Evolutionary conservation across 345 rosid species (phyloP).

Genomic region (Hibiscus tridactylites): DNA sequence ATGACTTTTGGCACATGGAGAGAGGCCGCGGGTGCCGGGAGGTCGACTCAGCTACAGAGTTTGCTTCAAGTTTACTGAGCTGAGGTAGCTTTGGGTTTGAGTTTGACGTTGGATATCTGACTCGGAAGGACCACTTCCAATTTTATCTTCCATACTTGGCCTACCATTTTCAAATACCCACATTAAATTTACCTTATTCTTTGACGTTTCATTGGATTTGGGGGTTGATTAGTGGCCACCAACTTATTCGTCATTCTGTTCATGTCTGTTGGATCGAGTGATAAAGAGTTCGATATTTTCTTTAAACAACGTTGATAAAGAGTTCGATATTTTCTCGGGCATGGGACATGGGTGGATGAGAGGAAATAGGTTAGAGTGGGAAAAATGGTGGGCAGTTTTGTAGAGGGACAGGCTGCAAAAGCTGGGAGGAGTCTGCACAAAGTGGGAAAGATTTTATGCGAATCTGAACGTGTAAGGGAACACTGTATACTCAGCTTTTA

Average conservation of each 20-base stretch:
- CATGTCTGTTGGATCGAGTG: no score
- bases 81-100: not conserved
- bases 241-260: not conserved
- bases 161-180: not conserved
- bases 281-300: no score
- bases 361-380: not conserved
- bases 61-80: not conserved
- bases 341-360: no score
- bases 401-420: not conserved
- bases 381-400: not conserved
- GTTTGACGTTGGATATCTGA: not conserved
- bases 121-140: not conserved
- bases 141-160: not conserved
- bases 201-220: not conserved
- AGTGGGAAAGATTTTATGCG: not conserved
- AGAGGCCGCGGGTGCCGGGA: not conserved
- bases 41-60: not conserved
- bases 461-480: not conserved
- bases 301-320: no score
- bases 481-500: not conserved
- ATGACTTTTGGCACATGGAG: constrained; percentile 7
- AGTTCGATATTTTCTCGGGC: no score
- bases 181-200: not conserved
- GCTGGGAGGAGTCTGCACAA: not conserved
- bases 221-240: not conserved